phyloP scores from a whole-genome alignment of 768 basidiomycete species.

The Glaciozyma antarctica region DNA sequence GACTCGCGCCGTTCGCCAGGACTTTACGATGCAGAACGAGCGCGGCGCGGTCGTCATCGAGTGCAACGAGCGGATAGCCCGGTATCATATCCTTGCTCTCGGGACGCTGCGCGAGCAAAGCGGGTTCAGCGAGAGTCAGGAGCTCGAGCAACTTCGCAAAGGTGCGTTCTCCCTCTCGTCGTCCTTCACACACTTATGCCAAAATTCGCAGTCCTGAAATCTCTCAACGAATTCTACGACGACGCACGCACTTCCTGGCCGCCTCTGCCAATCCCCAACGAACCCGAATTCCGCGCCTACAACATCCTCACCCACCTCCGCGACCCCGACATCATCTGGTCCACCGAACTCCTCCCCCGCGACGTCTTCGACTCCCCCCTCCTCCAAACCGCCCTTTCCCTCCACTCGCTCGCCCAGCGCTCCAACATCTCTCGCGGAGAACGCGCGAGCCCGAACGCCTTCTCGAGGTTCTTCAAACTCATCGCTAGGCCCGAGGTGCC shows the following conservation, averaged over 20 bases:
- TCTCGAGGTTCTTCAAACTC: constrained; percentile 55
- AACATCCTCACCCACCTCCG: constrained; percentile 85
- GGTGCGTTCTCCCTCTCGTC: constrained; percentile 48
- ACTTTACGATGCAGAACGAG: constrained; percentile 87
- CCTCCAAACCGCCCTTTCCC: constrained; percentile 69
- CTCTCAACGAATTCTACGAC: constrained; percentile 84
- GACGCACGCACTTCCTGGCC: constrained; percentile 52
- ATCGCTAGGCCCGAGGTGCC: constrained; percentile 62
- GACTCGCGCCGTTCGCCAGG: constrained; percentile 76
- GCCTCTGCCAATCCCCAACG: constrained; percentile 54
- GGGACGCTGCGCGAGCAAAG: constrained; percentile 49
- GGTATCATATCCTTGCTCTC: constrained; percentile 80
- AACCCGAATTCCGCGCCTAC: constrained; percentile 93
- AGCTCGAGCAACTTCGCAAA: constrained; percentile 84
- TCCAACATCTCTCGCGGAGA: constrained; percentile 45
- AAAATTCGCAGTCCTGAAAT: constrained; percentile 64
- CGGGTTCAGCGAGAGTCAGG: constrained; percentile 58
- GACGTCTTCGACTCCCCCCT: constrained; percentile 61
- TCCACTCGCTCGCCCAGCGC: constrained; percentile 68
- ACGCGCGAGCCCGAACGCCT: constrained; percentile 45
- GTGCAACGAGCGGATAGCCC: constrained; percentile 84
- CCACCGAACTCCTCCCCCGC: constrained; percentile 42
- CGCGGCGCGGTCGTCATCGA: constrained; percentile 68
- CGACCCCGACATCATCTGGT: constrained; percentile 46
- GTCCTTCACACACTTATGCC: not conserved